Percentiles rank a stretch among this genome's conserved stretches.
Conservation (phyloP, 345 rosid species). For the Barbarea vulgaris region DNA sequence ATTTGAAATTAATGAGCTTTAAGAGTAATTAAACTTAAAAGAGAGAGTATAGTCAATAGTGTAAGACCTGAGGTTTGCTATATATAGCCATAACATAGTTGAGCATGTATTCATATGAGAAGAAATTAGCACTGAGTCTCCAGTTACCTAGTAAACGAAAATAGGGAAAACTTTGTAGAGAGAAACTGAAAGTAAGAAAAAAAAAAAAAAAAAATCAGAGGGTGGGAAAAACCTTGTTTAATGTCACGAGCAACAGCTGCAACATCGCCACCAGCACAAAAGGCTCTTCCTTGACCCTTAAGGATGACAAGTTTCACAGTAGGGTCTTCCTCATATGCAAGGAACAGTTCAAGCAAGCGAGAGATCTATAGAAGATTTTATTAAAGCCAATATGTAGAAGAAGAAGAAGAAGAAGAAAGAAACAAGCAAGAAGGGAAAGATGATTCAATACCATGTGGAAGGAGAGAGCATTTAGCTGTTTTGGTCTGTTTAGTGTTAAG, state of each 20-base stretch:
- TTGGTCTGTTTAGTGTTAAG: conserved; percentile 71
- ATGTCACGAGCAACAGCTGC: conserved; percentile 60
- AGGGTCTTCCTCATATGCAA: conserved; percentile 60
- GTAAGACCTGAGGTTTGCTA: conserved; percentile 70
- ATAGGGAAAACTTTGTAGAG: neutral
- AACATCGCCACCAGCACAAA: conserved; percentile 87
- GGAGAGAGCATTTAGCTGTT: conserved; percentile 73
- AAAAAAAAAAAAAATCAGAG: neutral
- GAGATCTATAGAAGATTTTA: conserved; percentile 47
- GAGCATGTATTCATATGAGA: conserved; percentile 55
- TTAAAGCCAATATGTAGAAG: neutral
- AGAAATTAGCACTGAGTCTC: conserved; percentile 58
- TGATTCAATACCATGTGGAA: conserved; percentile 52
- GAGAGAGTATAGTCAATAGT: neutral
- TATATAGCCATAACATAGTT: conserved; percentile 73
- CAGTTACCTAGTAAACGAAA: conserved; percentile 53
- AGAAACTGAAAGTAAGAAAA: neutral
- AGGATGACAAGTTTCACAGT: conserved; percentile 63
- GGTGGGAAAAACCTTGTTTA: conserved; percentile 41
- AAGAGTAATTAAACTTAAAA: neutral
- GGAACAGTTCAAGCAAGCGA: conserved; percentile 60
- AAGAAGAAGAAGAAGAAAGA: neutral
- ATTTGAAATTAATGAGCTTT: neutral
- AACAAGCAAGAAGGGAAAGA: neutral
- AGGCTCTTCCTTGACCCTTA: conserved; percentile 83